These are phyloP conservation scores for Cerrena zonata DNA, from an alignment of 1,284 basidiomycete species.

Conservation along the genomic window DNA sequence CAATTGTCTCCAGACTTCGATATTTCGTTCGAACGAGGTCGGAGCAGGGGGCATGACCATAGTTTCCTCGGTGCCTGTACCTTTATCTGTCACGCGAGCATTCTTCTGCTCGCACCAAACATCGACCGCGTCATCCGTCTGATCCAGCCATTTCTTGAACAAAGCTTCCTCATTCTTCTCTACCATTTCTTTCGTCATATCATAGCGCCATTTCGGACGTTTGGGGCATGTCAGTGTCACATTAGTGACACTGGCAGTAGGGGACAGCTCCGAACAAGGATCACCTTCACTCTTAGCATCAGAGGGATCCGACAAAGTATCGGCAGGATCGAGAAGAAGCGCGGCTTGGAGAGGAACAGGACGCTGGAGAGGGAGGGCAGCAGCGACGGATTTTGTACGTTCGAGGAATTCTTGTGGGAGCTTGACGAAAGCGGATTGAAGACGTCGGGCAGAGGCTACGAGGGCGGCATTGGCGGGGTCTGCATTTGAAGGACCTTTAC, in stretches of 20 bases:
- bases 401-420: constrained; percentile 62
- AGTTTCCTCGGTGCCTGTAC: constrained; percentile 18
- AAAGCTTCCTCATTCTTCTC: constrained; percentile 78
- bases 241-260: too few relatives aligned
- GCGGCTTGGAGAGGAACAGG: constrained; percentile 49
- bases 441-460: constrained; percentile 42
- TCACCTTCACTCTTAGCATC: constrained; percentile 23
- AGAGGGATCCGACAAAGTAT: not conserved
- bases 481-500: not conserved
- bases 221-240: constrained; percentile 49
- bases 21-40: constrained; percentile 81
- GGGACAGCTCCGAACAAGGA: too few relatives aligned
- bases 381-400: constrained; percentile 54
- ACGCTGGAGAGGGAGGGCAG: constrained; percentile 47
- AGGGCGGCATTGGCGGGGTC: not conserved
- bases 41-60: constrained; percentile 53
- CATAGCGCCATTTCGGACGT: constrained; percentile 78
- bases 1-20: constrained; percentile 90
- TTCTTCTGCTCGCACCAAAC: constrained; percentile 46
- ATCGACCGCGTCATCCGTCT: constrained; percentile 52
- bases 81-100: constrained; percentile 15
- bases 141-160: constrained; percentile 70
- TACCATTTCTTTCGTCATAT: constrained; percentile 81
- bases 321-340: constrained; percentile 32
- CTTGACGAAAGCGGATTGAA: constrained; percentile 71